Evolutionary conservation across 306 rosid species (phyloP).

Genomic region (Delonix regia): DNA sequence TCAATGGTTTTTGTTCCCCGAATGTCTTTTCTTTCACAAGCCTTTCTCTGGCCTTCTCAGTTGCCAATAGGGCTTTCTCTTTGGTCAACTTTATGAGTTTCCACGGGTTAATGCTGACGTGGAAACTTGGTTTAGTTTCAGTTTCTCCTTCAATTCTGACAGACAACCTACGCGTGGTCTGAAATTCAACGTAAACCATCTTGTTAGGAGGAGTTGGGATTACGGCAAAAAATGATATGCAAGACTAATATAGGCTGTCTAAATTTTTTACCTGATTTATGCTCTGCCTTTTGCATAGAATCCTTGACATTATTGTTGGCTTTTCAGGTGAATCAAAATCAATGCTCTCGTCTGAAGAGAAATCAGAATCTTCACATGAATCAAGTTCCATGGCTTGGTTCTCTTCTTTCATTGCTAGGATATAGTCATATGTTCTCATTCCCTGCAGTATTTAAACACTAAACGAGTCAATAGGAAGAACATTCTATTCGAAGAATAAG

Average conservation of each 20-base stretch:
- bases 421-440: constrained; percentile 93
- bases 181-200: constrained; percentile 42
- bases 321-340: constrained; percentile 91
- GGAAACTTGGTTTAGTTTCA: constrained; percentile 64
- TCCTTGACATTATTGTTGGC: constrained; percentile 64
- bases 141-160: constrained; percentile 78
- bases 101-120: constrained; percentile 84
- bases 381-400: constrained; percentile 67
- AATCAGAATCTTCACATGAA: constrained; percentile 67
- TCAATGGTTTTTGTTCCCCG: constrained; percentile 52
- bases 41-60: constrained; percentile 83
- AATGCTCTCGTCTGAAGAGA: constrained; percentile 76
- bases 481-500: background rate
- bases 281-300: constrained; percentile 63
- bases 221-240: constrained; percentile 11
- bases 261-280: constrained; percentile 50
- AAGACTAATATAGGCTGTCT: constrained; percentile 8
- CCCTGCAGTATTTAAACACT: constrained; percentile 57
- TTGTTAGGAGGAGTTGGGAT: constrained; percentile 23
- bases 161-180: constrained; percentile 71
- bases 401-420: constrained; percentile 92
- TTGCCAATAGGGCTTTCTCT: constrained; percentile 79
- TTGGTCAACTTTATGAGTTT: constrained; percentile 76
- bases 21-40: constrained; percentile 60
- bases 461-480: constrained; percentile 30